These are phyloP conservation scores for Dioszegia hungarica DNA, from an alignment of 768 basidiomycete genomes.

Conservation along the genomic window DNA sequence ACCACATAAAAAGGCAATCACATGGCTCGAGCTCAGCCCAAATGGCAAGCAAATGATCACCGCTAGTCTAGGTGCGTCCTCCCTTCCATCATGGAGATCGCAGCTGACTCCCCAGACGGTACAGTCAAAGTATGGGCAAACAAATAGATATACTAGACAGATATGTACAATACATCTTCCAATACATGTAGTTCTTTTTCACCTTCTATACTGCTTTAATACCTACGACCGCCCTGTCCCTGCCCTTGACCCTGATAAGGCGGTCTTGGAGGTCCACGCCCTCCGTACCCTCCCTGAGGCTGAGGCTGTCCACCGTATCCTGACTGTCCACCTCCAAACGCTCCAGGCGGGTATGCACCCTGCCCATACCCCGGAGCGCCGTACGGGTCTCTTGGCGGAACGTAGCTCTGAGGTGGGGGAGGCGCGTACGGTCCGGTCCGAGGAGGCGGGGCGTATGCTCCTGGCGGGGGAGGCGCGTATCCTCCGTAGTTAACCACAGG, in stretches of 20 bases:
- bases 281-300: neutral
- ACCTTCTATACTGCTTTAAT: no score
- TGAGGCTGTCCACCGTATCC: neutral
- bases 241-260: neutral
- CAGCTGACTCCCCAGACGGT: constrained; percentile 56
- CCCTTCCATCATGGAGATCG: neutral
- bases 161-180: neutral
- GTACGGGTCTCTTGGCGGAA: constrained; percentile 20
- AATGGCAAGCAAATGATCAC: constrained; percentile 80
- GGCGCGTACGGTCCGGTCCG: constrained; percentile 6
- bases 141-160: neutral
- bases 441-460: constrained; percentile 14
- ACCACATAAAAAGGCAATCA: constrained; percentile 76
- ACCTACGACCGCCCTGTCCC: no score
- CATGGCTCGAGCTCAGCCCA: constrained; percentile 86
- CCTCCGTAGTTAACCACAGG: constrained; percentile 11
- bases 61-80: constrained; percentile 59
- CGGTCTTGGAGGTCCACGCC: neutral
- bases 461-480: constrained; percentile 16
- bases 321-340: neutral
- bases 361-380: constrained; percentile 6
- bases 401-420: neutral
- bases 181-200: neutral
- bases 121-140: constrained; percentile 77
- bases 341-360: neutral